Evolutionary conservation across 2,329 filamentous ascomycete genomes (phyloP).

Genomic region (Aspergillus tubingensis): DNA sequence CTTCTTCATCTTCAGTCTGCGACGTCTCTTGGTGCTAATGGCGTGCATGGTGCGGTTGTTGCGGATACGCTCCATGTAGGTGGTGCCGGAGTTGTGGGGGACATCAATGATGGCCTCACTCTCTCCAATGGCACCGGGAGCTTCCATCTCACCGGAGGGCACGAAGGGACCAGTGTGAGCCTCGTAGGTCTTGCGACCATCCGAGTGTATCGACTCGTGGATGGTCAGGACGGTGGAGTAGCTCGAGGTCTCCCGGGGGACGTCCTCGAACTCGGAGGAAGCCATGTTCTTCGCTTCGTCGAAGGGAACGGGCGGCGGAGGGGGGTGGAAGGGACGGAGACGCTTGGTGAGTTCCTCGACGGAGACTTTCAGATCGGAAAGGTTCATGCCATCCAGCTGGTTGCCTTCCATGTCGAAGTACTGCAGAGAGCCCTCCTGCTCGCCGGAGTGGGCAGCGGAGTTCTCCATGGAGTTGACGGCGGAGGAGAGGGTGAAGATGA

Average conservation of each 20-base stretch:
- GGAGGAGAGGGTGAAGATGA: constrained; percentile 66
- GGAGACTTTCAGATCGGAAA: constrained; percentile 65
- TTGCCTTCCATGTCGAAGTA: constrained; percentile 37
- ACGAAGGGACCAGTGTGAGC: constrained; percentile 55
- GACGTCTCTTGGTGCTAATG: constrained; percentile 88
- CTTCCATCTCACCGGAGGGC: constrained; percentile 41
- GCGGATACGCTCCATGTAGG: constrained; percentile 71
- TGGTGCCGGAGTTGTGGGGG: constrained; percentile 44
- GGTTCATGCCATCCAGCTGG: constrained; percentile 49
- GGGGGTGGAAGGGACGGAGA: constrained; percentile 79
- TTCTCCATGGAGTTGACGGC: constrained; percentile 49
- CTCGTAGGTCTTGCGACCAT: constrained; percentile 55
- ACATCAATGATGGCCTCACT: constrained; percentile 56
- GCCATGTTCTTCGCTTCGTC: constrained; percentile 40
- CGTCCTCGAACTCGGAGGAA: constrained; percentile 42
- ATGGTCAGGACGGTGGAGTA: constrained; percentile 56
- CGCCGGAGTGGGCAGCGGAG: constrained; percentile 33
- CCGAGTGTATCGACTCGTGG: constrained; percentile 54
- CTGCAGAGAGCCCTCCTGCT: constrained; percentile 39
- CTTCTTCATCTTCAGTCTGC: constrained; percentile 99
- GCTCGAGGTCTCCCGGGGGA: constrained; percentile 39
- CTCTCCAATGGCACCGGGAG: constrained; percentile 30
- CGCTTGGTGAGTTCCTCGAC: constrained; percentile 68
- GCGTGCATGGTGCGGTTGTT: constrained; percentile 64
- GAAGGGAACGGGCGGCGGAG: constrained; percentile 72